Percentiles rank a stretch among this genome's conserved stretches.
These are phyloP conservation scores for Bidens hawaiensis DNA, from an alignment of 140 eudicot genomes.

Conservation along the genomic window DNA sequence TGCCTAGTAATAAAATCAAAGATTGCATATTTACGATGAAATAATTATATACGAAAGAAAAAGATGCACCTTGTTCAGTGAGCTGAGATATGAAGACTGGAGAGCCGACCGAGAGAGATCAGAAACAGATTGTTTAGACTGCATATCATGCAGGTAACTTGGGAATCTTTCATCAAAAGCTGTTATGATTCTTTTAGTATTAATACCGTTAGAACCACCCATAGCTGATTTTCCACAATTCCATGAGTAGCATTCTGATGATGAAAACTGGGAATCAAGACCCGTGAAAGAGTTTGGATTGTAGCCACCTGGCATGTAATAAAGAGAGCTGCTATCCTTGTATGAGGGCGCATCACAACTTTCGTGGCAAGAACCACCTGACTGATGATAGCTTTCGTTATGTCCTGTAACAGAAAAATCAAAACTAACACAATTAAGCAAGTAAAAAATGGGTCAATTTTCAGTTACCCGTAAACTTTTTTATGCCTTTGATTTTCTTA, in stretches of 20 bases:
- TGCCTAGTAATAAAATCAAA: too few species aligned
- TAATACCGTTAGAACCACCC: conserved; percentile 40
- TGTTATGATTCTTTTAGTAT: conserved; percentile 25
- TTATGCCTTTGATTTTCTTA: not conserved
- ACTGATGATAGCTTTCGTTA: conserved; percentile 34
- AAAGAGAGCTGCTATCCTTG: conserved; percentile 46
- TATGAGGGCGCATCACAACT: conserved; percentile 39
- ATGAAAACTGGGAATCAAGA: conserved; percentile 40
- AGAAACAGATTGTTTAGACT: conserved; percentile 31
- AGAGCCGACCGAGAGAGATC: conserved; percentile 35
- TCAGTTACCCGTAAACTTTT: not conserved
- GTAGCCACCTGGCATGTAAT: conserved; percentile 50
- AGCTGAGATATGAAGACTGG: conserved; percentile 37
- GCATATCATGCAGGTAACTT: conserved; percentile 34
- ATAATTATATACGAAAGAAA: not conserved
- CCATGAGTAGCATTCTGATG: conserved; percentile 58
- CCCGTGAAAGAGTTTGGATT: conserved; percentile 44
- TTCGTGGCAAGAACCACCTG: conserved; percentile 40
- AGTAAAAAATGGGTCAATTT: not conserved
- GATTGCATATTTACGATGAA: not conserved
- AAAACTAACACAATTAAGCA: conserved; percentile 1
- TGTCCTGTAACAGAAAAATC: conserved; percentile 39
- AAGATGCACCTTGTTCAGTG: conserved; percentile 47
- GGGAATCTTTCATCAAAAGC: conserved; percentile 21
- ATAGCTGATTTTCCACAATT: conserved; percentile 33